phyloP scores from a whole-genome alignment of 306 rosid genomes.

The Vicia villosa region DNA sequence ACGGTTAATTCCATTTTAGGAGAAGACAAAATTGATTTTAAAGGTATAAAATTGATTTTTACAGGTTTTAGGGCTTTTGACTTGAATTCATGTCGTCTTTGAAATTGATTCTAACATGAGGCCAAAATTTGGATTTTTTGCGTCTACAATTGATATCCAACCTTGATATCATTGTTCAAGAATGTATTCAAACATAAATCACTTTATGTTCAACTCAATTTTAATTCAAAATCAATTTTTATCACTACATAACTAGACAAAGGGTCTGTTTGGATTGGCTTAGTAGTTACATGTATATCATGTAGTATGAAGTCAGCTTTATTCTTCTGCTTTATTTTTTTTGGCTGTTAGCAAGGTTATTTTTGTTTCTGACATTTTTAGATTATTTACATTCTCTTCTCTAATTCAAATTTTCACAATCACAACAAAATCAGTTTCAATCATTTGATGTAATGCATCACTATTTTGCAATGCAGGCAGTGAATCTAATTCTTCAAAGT shows the following conservation, averaged over 20 bases:
- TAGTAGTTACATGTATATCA: not conserved
- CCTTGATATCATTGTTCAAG: not conserved
- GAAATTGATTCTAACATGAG: not conserved
- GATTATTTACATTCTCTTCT: constrained; percentile 17
- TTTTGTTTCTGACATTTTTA: not conserved
- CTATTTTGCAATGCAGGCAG: constrained; percentile 70
- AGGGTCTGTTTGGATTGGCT: not conserved
- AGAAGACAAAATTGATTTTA: not conserved
- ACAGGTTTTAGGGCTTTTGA: not conserved
- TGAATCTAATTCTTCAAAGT: constrained; percentile 59
- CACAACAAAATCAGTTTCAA: constrained; percentile 4
- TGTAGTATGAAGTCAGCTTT: not conserved
- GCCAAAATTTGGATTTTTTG: not conserved
- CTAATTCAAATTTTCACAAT: constrained; percentile 24
- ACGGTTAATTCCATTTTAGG: not conserved
- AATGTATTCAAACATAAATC: not conserved
- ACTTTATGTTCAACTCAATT: not conserved
- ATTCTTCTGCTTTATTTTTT: not conserved
- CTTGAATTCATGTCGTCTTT: not conserved
- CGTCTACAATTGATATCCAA: not conserved
- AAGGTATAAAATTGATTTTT: not conserved
- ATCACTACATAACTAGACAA: not conserved
- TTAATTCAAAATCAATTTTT: not conserved
- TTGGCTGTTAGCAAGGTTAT: constrained; percentile 13
- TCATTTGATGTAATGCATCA: constrained; percentile 40